Conservation (phyloP, 2,329 filamentous ascomycete species). For the Zasmidium cellare region DNA sequence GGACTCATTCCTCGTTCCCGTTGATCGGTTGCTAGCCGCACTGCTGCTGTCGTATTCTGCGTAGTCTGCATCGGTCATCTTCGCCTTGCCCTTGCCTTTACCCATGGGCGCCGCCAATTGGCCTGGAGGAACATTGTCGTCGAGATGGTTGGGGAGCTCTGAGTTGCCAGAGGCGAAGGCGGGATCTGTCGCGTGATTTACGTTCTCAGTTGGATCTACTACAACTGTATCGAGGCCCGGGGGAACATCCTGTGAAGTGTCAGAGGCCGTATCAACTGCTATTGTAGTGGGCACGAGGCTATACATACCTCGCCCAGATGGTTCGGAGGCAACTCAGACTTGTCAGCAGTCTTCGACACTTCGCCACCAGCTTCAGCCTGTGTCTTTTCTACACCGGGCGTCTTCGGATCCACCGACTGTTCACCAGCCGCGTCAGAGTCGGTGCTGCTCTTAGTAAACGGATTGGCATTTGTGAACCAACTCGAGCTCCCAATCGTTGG, state of each 20-base stretch:
- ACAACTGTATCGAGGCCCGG: background rate
- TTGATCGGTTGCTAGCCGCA: conserved; percentile 5
- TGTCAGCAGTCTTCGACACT: background rate
- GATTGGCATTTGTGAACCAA: conserved; percentile 24
- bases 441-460: conserved; percentile 8
- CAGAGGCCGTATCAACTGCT: no score
- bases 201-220: background rate
- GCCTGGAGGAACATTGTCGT: conserved; percentile 8
- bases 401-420: conserved; percentile 1
- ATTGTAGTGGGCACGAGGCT: no score
- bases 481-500: conserved; percentile 20
- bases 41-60: conserved; percentile 4
- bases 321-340: conserved; percentile 14
- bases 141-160: conserved; percentile 5
- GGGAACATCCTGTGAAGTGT: background rate
- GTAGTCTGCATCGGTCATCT: background rate
- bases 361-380: background rate
- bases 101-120: background rate
- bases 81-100: conserved; percentile 12
- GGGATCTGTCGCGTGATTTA: background rate
- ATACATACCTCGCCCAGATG: conserved; percentile 4
- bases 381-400: background rate
- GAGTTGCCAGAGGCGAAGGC: background rate
- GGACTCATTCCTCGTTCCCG: conserved; percentile 3
- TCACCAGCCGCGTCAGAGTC: conserved; percentile 1